Evolutionary conservation across 441 rosid species (phyloP).

Genomic region (Raphanus hybrid): DNA sequence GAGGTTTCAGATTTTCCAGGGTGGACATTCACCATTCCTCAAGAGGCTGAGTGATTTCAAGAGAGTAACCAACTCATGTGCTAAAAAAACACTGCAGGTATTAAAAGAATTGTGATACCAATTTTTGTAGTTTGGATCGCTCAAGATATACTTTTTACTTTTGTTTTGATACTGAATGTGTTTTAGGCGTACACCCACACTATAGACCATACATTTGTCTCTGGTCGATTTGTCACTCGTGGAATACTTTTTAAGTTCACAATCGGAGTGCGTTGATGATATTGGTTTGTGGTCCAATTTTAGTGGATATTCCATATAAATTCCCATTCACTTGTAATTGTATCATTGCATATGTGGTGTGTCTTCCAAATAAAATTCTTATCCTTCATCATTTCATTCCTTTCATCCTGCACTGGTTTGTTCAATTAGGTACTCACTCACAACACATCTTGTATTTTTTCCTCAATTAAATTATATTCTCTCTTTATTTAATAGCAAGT

Average conservation of each 20-base stretch:
- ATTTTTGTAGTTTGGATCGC: slow-evolving; percentile 30
- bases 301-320: slow-evolving; percentile 22
- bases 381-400: slow-evolving; percentile 14
- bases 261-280: neutral
- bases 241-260: neutral
- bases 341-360: neutral
- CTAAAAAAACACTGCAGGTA: slow-evolving; percentile 47
- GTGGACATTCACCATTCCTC: slow-evolving; percentile 62
- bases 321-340: neutral
- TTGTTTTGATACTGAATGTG: slow-evolving; percentile 18
- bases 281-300: slow-evolving; percentile 1
- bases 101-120: neutral
- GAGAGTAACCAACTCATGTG: slow-evolving; percentile 9
- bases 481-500: too few relatives aligned
- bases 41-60: slow-evolving; percentile 36
- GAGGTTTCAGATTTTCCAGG: slow-evolving; percentile 75
- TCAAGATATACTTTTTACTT: neutral
- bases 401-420: slow-evolving; percentile 24
- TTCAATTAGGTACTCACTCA: neutral
- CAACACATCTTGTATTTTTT: too few relatives aligned
- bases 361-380: neutral
- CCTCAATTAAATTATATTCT: too few relatives aligned
- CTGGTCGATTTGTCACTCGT: neutral
- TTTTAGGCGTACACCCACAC: neutral
- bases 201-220: neutral